phyloP scores from a whole-genome alignment of 805 yeast genomes.

The Candida sithepensis region DNA sequence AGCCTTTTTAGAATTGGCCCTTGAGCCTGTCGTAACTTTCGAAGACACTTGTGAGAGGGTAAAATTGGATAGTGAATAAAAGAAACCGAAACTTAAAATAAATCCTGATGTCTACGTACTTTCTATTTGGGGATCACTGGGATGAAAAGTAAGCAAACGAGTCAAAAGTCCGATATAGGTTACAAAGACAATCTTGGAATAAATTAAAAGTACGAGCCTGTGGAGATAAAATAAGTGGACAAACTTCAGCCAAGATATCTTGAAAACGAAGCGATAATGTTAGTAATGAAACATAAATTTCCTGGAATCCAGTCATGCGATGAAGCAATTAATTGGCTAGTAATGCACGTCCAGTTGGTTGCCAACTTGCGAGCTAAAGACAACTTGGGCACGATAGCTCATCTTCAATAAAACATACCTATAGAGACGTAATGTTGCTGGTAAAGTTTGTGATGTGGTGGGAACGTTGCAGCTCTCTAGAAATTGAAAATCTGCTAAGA shows the following conservation, averaged over 20 bases:
- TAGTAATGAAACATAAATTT: neutral
- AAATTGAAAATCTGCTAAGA: neutral
- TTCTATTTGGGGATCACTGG: no score
- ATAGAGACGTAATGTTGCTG: neutral
- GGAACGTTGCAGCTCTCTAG: neutral
- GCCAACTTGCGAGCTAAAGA: neutral
- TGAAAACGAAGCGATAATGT: neutral
- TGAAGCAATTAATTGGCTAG: no score
- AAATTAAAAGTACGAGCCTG: neutral
- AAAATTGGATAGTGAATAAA: neutral
- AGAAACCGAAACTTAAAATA: conserved; percentile 1
- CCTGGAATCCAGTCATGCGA: no score
- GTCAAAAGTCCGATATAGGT: no score
- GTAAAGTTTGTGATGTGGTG: neutral
- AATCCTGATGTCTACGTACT: neutral
- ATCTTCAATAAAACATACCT: neutral
- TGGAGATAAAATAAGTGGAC: neutral
- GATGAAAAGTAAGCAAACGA: no score
- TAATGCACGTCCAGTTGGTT: no score
- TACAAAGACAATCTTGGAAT: neutral
- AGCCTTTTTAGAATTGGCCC: conserved; percentile 24
- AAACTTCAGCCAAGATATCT: neutral
- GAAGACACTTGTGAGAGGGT: conserved; percentile 18
- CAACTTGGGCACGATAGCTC: neutral
- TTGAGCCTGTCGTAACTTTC: conserved; percentile 21